These are phyloP conservation scores for Cordyceps militaris DNA, from an alignment of 2,329 filamentous ascomycete genomes.

Conservation along the genomic window DNA sequence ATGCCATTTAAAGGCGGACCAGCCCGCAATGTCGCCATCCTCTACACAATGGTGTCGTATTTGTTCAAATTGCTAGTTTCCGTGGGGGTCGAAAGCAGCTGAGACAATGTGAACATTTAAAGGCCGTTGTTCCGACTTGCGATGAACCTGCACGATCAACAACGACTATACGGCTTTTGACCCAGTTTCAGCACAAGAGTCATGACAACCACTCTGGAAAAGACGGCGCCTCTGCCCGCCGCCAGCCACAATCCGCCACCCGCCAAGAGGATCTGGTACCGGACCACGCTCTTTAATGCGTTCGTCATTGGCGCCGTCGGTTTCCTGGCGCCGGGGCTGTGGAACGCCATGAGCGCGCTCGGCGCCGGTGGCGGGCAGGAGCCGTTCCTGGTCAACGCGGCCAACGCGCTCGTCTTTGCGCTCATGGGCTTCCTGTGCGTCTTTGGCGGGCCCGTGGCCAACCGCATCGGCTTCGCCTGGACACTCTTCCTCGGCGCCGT, in stretches of 20 bases:
- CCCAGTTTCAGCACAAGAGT: background rate
- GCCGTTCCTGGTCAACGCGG: constrained; percentile 43
- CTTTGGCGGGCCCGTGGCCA: constrained; percentile 40
- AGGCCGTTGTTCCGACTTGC: background rate
- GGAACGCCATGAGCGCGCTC: constrained; percentile 49
- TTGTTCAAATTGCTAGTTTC: background rate
- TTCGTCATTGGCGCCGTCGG: constrained; percentile 46
- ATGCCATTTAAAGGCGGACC: background rate
- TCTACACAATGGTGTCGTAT: constrained; percentile 6
- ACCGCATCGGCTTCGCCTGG: constrained; percentile 39
- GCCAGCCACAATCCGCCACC: background rate
- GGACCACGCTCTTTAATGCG: constrained; percentile 45
- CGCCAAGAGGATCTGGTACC: constrained; percentile 35
- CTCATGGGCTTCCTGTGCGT: constrained; percentile 40
- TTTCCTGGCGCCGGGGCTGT: constrained; percentile 43
- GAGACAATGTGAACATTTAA: background rate
- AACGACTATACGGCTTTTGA: no score
- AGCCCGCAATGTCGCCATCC: constrained; percentile 11
- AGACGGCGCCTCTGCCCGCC: background rate
- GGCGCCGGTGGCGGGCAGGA: constrained; percentile 45
- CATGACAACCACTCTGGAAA: background rate
- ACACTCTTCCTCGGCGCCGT: constrained; percentile 38
- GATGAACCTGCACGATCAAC: no score
- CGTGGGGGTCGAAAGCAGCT: background rate
- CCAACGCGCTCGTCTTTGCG: constrained; percentile 42